Evolutionary conservation across 257 asterid genomes (phyloP), one percentile per base, ranked within the genome.

Genomic region (Solanum virginianum): DNA sequence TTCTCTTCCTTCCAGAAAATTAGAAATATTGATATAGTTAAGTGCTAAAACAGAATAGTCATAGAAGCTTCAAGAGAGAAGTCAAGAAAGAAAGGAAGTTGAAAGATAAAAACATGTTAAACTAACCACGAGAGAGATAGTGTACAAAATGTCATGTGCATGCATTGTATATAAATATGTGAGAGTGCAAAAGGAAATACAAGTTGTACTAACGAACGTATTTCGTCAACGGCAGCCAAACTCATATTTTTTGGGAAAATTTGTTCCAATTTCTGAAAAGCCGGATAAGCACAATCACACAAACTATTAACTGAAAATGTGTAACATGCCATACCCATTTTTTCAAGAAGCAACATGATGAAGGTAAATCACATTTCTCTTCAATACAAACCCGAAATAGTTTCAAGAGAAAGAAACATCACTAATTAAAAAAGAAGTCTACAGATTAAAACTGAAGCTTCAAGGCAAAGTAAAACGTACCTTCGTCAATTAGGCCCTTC

Each of bases 401-500:
- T 79, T 53, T 29, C 43, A 17, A 79, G 65, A 79, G 43, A 16
- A 79, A 79, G 49, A 53, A 79, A 53, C 49, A 54, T 26, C 49
- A 53, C 29, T 53, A 26, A 26, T 75, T 5, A 79, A 53, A 53
- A 24, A 79, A 0, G 66, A 79, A 53, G 26, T 17, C 65, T 54
- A 79, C 49, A 5, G 49, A 53, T 26, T 5, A 53, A 16, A 53
- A 79, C 49, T 79, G 65, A 16, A 79, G 65, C 45, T 79, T 53
- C 65, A 79, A 16, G 85, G 12, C 26, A 56, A 51, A 66, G 51
- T 75, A 36, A 56, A 53, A 54, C 15, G 68, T 90, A 94, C 98
- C 99, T 89, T 94, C 99, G 88, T 91, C 95, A 80, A 93, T 90
- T 55, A 96, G 97, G 85, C 99, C 99, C 92, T 96, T 96, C 85